Conservation (phyloP, 352 stramenopile genomes). For the Chrysophaeum taylorii region DNA sequence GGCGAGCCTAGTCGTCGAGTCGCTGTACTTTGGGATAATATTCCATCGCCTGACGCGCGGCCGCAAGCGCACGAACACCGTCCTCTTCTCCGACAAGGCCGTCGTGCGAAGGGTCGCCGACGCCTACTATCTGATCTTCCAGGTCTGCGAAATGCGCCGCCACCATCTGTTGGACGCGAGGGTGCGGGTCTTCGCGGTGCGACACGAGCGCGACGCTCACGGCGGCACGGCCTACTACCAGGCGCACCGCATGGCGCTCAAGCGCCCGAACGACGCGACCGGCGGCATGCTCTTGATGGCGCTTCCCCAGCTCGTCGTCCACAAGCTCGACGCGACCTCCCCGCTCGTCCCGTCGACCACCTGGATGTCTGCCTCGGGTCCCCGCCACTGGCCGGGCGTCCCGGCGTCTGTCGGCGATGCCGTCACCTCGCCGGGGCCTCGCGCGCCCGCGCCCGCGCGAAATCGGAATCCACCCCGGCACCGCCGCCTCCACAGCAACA, state of each 20-base stretch:
- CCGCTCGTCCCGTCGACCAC: constrained; percentile 23
- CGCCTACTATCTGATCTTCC: constrained; percentile 51
- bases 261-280: constrained; percentile 30
- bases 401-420: neutral
- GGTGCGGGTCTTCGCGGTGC: constrained; percentile 2
- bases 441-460: too few relatives aligned
- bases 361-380: constrained; percentile 9
- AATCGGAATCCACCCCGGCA: too few relatives aligned
- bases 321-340: constrained; percentile 25
- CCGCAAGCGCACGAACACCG: neutral
- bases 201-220: constrained; percentile 9
- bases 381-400: neutral
- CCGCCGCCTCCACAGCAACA: too few relatives aligned
- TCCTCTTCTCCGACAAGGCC: constrained; percentile 14
- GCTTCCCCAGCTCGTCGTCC: constrained; percentile 29
- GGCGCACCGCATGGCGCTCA: constrained; percentile 24
- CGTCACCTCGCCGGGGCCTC: neutral
- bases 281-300: constrained; percentile 30
- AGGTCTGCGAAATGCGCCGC: constrained; percentile 41
- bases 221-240: constrained; percentile 13
- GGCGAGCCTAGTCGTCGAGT: neutral
- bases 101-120: constrained; percentile 43
- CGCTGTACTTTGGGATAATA: constrained; percentile 9
- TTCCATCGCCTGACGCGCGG: constrained; percentile 8
- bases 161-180: constrained; percentile 25